A percentile compares a stretch with the other conserved stretches of the same genome.
Evolutionary conservation across 768 basidiomycete genomes (phyloP).

Genomic region (Pleurotus ostreatus): DNA sequence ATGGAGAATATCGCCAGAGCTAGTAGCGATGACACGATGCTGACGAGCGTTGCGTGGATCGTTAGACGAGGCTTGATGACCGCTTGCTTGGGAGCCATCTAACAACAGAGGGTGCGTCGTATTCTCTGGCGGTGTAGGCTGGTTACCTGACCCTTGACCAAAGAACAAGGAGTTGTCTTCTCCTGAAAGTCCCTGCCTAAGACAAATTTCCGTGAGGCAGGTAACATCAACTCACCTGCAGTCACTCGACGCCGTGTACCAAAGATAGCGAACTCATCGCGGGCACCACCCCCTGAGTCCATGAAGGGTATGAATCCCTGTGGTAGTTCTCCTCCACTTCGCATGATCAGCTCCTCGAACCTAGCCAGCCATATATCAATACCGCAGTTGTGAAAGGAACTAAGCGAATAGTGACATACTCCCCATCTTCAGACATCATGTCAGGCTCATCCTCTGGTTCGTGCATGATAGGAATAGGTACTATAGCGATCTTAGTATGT

Average conservation of each 20-base stretch:
- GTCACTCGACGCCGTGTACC: conserved; percentile 53
- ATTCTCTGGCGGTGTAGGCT: conserved; percentile 56
- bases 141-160: conserved; percentile 51
- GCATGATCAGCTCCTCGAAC: conserved; percentile 35
- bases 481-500: conserved; percentile 17
- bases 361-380: conserved; percentile 16
- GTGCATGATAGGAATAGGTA: conserved; percentile 56
- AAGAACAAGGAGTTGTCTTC: conserved; percentile 62
- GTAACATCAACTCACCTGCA: conserved; percentile 30
- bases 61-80: conserved; percentile 37
- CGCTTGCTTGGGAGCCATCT: conserved; percentile 45
- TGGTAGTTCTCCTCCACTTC: conserved; percentile 27
- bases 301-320: conserved; percentile 56
- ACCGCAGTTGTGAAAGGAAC: background rate
- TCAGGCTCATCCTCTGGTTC: conserved; percentile 62
- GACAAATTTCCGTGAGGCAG: conserved; percentile 7
- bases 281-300: conserved; percentile 19
- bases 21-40: conserved; percentile 47
- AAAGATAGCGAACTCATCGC: conserved; percentile 40
- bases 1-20: conserved; percentile 59
- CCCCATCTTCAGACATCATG: conserved; percentile 62
- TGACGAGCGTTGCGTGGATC: conserved; percentile 47
- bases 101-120: conserved; percentile 81
- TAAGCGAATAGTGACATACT: conserved; percentile 30
- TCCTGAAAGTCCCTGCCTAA: conserved; percentile 21